Percentiles rank a stretch among this genome's conserved stretches.
Evolutionary conservation across 768 basidiomycete species (phyloP).

Genomic region (Tylopilus plumbeoviolaceoides): DNA sequence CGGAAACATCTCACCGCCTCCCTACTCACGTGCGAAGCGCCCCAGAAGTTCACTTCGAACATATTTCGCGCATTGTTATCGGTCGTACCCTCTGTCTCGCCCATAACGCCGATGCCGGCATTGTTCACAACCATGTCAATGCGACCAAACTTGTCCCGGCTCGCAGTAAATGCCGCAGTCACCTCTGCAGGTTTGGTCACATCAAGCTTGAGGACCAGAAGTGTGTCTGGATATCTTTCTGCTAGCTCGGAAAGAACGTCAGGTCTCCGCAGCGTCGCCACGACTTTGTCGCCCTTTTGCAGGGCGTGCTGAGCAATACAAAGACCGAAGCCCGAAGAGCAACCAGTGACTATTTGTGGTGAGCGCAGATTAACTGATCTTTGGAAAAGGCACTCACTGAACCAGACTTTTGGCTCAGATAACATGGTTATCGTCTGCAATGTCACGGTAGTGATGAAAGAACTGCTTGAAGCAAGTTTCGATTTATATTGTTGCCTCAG

Average conservation of each 20-base stretch:
- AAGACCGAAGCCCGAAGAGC: slow-evolving; percentile 38
- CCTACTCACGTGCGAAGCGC: slow-evolving; percentile 36
- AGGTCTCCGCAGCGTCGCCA: slow-evolving; percentile 42
- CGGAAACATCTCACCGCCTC: slow-evolving; percentile 27
- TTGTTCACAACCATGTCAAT: slow-evolving; percentile 18
- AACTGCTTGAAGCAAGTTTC: background rate
- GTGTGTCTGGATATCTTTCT: slow-evolving; percentile 21
- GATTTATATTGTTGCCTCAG: background rate
- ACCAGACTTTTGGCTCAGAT: slow-evolving; percentile 19
- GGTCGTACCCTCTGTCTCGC: slow-evolving; percentile 28
- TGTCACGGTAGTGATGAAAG: background rate
- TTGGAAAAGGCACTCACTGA: slow-evolving; percentile 8
- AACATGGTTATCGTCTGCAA: background rate
- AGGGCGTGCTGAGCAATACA: slow-evolving; percentile 30
- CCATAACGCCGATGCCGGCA: background rate
- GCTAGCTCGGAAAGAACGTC: slow-evolving; percentile 28
- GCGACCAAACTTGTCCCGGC: slow-evolving; percentile 20
- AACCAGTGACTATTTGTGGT: slow-evolving; percentile 34
- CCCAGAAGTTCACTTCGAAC: slow-evolving; percentile 46
- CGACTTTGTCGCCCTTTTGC: slow-evolving; percentile 34
- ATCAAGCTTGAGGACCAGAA: slow-evolving; percentile 40
- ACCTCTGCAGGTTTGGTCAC: slow-evolving; percentile 26
- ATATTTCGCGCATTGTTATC: slow-evolving; percentile 32
- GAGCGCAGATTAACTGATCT: background rate
- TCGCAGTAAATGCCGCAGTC: slow-evolving; percentile 16